A percentile compares a stretch with the other conserved stretches of the same genome.
Evolutionary conservation across 768 basidiomycete species (phyloP).

Genomic region (Lactarius deliciosus): DNA sequence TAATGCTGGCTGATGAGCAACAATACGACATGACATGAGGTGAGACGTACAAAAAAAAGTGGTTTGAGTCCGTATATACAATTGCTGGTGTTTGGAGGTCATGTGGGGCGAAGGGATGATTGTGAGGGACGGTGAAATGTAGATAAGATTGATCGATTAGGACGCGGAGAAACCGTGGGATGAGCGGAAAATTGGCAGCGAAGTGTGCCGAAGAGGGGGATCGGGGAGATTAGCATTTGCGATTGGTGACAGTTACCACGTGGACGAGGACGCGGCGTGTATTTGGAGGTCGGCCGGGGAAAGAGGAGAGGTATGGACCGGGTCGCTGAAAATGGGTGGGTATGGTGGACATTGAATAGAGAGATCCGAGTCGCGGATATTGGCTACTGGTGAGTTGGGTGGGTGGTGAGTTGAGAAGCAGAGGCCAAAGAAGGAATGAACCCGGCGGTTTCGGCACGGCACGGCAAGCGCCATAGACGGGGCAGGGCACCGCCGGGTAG

Average conservation of each 20-base stretch:
- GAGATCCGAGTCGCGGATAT: not conserved
- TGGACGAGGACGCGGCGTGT: constrained; percentile 8
- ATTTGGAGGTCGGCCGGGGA: not conserved
- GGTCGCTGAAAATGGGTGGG: not conserved
- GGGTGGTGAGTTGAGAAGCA: not conserved
- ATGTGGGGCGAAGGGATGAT: not conserved
- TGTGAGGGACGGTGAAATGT: not conserved
- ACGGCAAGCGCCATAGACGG: not conserved
- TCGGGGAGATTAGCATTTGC: constrained; percentile 26
- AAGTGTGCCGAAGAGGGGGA: constrained; percentile 14
- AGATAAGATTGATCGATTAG: constrained; percentile 8
- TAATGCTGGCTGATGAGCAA: not conserved
- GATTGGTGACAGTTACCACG: constrained; percentile 27
- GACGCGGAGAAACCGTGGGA: constrained; percentile 15
- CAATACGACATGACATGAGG: not conserved
- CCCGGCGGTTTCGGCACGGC: not conserved
- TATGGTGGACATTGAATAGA: not conserved
- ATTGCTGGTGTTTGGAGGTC: not conserved
- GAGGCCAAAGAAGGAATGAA: not conserved
- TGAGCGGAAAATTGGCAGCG: constrained; percentile 4
- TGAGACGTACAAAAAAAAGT: constrained; percentile 3
- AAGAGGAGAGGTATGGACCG: not conserved
- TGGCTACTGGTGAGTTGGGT: not conserved
- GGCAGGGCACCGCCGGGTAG: constrained; percentile 1
- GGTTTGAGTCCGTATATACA: not conserved